Base-by-base conservation (phyloP, 1,284 basidiomycete genomes). In the Schizophyllum amplum region DNA sequence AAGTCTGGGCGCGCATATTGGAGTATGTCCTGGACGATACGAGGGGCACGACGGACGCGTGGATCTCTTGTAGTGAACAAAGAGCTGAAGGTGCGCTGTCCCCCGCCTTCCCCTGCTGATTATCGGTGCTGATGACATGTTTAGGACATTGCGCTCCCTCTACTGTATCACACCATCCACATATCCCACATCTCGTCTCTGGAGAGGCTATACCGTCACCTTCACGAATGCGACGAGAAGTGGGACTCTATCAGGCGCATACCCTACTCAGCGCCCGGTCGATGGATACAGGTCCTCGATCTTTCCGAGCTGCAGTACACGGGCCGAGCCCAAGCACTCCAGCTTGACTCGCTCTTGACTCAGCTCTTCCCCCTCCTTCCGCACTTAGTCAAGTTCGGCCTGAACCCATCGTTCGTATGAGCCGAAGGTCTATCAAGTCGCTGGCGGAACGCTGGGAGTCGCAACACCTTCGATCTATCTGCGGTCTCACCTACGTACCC, bases 211-310 rank as follows among this genome's bases (percentile, higher is more conserved):
- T 74, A 81, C 7, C 61, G 71, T 23, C 75, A 74, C 23, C 75
- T 94, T 3, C 71, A 76, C 57, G 63, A 66, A 21, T 84, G 86
- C 20, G 92, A 94, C 62, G 76, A 83, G 63, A 81, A 80, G 65
- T 94, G 92, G 92, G 90, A 92, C 64, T 89, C 90, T 56, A 84
- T 94, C 59, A 81, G 89, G 55, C 79, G 90, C 49, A 91, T 91
- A 64, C 87, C 88, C 0, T 87, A 87, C 66, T 92, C 90, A 1
- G 78, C 85, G 0, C 92, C 92, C 1, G 92, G 91, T 24, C 80
- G 92, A 65, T 93, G 90, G 87, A 81, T 94, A 3, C 86, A 84
- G 55, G 69, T 69, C 4, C 74, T 94, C 23, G 85, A 93, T 67
- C 70, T 94, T 17, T 84, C 86, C 5, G 70, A 72, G 24, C 64